A percentile compares a stretch with the other conserved stretches of the same genome.
phyloP scores from a whole-genome alignment of 2,329 filamentous ascomycete species.

The Parastagonospora nodorum region DNA sequence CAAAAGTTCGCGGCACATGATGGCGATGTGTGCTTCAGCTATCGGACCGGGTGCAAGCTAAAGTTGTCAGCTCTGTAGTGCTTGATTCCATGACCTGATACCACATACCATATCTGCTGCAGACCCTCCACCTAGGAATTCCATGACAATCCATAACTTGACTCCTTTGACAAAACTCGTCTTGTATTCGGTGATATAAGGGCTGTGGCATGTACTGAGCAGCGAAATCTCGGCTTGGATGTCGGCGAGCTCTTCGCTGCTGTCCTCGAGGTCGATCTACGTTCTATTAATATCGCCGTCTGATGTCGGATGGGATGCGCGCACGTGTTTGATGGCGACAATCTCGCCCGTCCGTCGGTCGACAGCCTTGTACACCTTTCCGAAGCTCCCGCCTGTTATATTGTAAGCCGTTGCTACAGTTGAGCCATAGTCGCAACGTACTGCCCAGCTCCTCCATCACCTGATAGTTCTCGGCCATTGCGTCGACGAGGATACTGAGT shows the following conservation, averaged over 20 bases:
- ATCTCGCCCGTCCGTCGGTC: constrained; percentile 88
- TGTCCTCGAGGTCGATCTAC: constrained; percentile 97
- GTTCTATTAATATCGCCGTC: constrained; percentile 12
- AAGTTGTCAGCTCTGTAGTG: constrained; percentile 22
- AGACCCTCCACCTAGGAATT: constrained; percentile 92
- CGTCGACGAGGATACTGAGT: constrained; percentile 32
- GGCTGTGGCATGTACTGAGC: constrained; percentile 90
- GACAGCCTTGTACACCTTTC: constrained; percentile 95
- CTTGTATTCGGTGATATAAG: constrained; percentile 94
- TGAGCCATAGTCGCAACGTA: constrained; percentile 54
- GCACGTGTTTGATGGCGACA: constrained; percentile 94
- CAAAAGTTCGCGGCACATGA: constrained; percentile 90
- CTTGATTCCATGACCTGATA: neutral
- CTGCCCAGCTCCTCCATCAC: constrained; percentile 95
- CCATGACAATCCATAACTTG: constrained; percentile 99
- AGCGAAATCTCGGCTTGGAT: constrained; percentile 98
- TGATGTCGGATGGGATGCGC: constrained; percentile 34
- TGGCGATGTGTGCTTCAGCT: constrained; percentile 86
- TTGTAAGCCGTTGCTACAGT: constrained; percentile 14
- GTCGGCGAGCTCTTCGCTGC: constrained; percentile 96
- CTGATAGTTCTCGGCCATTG: constrained; percentile 85
- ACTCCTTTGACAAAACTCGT: constrained; percentile 93
- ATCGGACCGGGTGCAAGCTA: constrained; percentile 90
- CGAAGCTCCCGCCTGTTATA: constrained; percentile 83
- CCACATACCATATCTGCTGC: constrained; percentile 82